Conservation (phyloP, 352 stramenopile species). For the Bremia lactucae region DNA sequence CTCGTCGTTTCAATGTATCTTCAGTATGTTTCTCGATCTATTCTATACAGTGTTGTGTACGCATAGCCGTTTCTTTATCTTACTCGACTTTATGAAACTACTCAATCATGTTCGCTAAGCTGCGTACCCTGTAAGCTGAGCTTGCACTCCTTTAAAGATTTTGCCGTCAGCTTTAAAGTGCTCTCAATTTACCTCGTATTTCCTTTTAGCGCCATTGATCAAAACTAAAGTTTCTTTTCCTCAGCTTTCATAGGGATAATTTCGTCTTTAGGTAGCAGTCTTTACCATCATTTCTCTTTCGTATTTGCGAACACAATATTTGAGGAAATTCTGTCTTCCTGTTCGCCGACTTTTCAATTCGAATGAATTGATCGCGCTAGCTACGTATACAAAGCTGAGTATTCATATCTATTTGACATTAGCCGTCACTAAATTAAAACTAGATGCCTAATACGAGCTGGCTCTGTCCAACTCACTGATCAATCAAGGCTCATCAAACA, state of each 20-base stretch:
- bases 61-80: slow-evolving; percentile 48
- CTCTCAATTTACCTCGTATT: slow-evolving; percentile 47
- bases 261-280: slow-evolving; percentile 30
- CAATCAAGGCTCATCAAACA: too few species aligned
- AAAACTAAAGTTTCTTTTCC: slow-evolving; percentile 62
- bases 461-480: too few species aligned
- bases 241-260: slow-evolving; percentile 54
- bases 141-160: slow-evolving; percentile 76
- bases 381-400: too few species aligned
- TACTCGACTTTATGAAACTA: slow-evolving; percentile 69
- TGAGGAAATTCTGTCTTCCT: slow-evolving; percentile 5
- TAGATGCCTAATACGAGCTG: too few species aligned
- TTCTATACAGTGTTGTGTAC: slow-evolving; percentile 45
- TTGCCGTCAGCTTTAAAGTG: slow-evolving; percentile 42
- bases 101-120: slow-evolving; percentile 52
- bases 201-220: slow-evolving; percentile 33
- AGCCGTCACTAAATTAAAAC: neutral
- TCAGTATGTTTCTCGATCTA: slow-evolving; percentile 71
- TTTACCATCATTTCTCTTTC: slow-evolving; percentile 5
- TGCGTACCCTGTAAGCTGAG: slow-evolving; percentile 52
- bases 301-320: slow-evolving; percentile 5
- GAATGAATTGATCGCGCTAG: slow-evolving; percentile 4
- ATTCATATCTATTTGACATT: slow-evolving; percentile 34
- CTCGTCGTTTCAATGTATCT: slow-evolving; percentile 30
- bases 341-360: slow-evolving; percentile 18